A percentile compares a stretch with the other conserved stretches of the same genome.
Conservation (phyloP, 106 monocot species). For the Chionographis japonica region DNA sequence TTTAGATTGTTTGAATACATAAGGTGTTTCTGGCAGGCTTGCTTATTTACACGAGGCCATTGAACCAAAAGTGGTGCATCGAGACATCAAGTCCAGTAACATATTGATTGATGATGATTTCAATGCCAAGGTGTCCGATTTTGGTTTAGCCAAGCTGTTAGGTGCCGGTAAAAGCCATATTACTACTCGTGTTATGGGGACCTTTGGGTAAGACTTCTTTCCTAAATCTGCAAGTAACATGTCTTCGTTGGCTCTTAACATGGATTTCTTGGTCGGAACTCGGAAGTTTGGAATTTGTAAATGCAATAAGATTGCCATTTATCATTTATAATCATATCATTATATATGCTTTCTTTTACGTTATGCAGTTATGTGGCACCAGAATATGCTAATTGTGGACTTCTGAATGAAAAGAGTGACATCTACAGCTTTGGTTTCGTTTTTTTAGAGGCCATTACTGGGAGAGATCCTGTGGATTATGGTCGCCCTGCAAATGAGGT, state of each 20-base stretch:
- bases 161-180: constrained; percentile 75
- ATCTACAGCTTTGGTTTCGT: constrained; percentile 95
- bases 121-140: constrained; percentile 63
- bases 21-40: constrained; percentile 24
- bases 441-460: constrained; percentile 84
- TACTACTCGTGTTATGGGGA: constrained; percentile 69
- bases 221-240: too few relatives aligned
- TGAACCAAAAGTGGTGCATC: constrained; percentile 72
- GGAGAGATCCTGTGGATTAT: constrained; percentile 96
- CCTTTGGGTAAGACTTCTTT: constrained; percentile 47
- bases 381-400: constrained; percentile 95
- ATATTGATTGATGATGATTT: constrained; percentile 68
- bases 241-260: too few relatives aligned
- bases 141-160: constrained; percentile 67
- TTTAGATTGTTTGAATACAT: background rate
- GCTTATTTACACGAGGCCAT: constrained; percentile 71
- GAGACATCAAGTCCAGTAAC: constrained; percentile 72
- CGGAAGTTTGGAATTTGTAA: too few relatives aligned
- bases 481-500: constrained; percentile 84
- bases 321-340: background rate
- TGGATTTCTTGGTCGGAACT: too few relatives aligned
- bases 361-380: constrained; percentile 88
- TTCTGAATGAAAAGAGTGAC: constrained; percentile 95
- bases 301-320: too few relatives aligned
- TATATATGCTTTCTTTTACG: constrained; percentile 3